A percentile compares a stretch with the other conserved stretches of the same genome.
These are phyloP conservation scores for Aspergillus fischeri DNA, from an alignment of 2,329 filamentous ascomycete genomes.

Conservation along the genomic window DNA sequence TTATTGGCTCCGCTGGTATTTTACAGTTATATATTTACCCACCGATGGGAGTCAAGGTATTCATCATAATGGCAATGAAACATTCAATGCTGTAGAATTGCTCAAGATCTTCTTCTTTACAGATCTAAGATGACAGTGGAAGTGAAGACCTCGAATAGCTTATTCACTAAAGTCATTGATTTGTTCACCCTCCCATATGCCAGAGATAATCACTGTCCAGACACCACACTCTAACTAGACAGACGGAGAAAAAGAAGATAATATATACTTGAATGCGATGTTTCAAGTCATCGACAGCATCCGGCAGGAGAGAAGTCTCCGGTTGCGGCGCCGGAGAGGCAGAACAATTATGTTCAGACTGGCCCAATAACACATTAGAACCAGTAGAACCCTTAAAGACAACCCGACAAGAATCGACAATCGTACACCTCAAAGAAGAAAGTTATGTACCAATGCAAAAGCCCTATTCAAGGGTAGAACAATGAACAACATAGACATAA, in stretches of 20 bases:
- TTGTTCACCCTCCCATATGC: not conserved
- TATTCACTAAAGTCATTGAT: not conserved
- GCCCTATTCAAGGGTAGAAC: not conserved
- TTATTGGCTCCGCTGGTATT: not conserved
- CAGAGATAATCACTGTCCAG: not conserved
- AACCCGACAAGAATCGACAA: not conserved
- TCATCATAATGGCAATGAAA: too few relatives aligned
- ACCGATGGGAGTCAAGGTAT: too few relatives aligned
- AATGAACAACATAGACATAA: not conserved
- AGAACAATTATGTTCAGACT: not conserved
- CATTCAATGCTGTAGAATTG: too few relatives aligned
- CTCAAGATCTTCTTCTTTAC: too few relatives aligned
- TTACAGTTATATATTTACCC: not conserved
- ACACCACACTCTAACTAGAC: not conserved
- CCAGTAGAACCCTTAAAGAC: not conserved
- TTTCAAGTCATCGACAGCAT: not conserved
- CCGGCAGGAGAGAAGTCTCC: not conserved
- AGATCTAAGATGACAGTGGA: too few relatives aligned
- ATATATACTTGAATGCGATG: not conserved
- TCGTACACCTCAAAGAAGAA: not conserved
- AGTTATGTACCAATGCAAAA: not conserved
- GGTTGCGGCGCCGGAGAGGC: not conserved
- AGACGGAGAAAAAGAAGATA: not conserved
- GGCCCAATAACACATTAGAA: not conserved
- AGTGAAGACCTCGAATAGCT: not conserved